Base-by-base conservation (phyloP, 1,284 basidiomycete genomes). In the Malassezia arunalokei region DNA sequence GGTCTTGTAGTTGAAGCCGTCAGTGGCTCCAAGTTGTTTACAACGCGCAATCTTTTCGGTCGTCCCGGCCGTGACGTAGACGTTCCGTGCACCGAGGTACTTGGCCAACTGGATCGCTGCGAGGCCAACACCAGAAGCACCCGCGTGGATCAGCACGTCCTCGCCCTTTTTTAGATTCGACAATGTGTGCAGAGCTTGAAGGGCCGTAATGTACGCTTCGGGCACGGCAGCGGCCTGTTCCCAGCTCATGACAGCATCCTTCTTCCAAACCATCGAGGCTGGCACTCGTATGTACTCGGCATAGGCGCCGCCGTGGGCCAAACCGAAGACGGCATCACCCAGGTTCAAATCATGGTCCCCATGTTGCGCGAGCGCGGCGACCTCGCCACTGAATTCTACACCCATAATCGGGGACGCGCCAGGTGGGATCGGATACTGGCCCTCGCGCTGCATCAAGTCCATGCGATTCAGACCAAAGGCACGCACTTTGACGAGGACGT, bases 61-160 rank as follows among this genome's bases (percentile, higher is more conserved):
- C 4, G 82, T 83, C 1, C 89, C 91, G 11, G 88, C 87, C 2
- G 91, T 95, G 11, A 72, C 61, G 48, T 66, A 69, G 27, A 75
- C 55, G 41, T 60, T 57, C 14, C 52, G 54, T 6, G 86, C 85
- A 56, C 81, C 81, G 56, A 79, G 82, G 49, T 80, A 70, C 52
- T 84, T 80, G 11, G 89, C 87, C 17, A 96, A 77, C 75, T 96
- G 91, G 51, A 87, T 88, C 3, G 88, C 87, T 3, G 90, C 85
- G 12, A 92, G 75, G 2, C 91, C 91, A 3, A 95, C 90, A 45
- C 90, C 58, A 1, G 53, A 49, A 35, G 76, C 72, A n/a, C 77
- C 77, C 24, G 88, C 88, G 68, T 94, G 91, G 24, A 96, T 79
- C 17, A 96, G 78, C 8, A 88, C 85, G 63, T 85, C 76, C 46